Conservation (phyloP, 2,329 filamentous ascomycete species). For the Colletotrichum destructivum region DNA sequence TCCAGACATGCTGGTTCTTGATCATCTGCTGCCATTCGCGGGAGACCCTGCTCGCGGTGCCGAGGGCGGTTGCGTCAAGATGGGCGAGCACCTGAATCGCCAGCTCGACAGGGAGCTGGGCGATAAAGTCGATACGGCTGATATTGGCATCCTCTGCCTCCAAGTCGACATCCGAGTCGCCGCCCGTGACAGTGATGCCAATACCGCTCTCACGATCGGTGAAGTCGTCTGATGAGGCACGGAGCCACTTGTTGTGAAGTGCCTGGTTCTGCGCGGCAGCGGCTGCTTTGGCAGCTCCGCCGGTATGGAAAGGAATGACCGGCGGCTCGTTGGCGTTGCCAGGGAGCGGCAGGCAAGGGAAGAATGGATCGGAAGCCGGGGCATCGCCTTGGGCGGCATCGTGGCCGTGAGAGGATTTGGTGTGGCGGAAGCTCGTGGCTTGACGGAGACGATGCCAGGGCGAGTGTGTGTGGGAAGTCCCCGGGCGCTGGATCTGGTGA, state of each 20-base stretch:
- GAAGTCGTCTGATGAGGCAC: slow-evolving; percentile 58
- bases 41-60: slow-evolving; percentile 66
- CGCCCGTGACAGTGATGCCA: slow-evolving; percentile 69
- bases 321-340: slow-evolving; percentile 69
- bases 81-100: slow-evolving; percentile 71
- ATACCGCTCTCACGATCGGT: slow-evolving; percentile 77
- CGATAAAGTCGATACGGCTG: slow-evolving; percentile 72
- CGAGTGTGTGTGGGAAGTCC: slow-evolving; percentile 65
- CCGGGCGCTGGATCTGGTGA: slow-evolving; percentile 46
- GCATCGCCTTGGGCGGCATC: slow-evolving; percentile 51
- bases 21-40: slow-evolving; percentile 63
- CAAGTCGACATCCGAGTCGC: slow-evolving; percentile 56
- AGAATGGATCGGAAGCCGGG: slow-evolving; percentile 46
- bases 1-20: slow-evolving; percentile 73
- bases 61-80: slow-evolving; percentile 68
- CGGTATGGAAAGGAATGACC: slow-evolving; percentile 71
- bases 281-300: slow-evolving; percentile 74
- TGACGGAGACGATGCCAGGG: slow-evolving; percentile 68
- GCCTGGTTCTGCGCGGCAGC: slow-evolving; percentile 70
- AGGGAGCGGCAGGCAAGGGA: slow-evolving; percentile 58
- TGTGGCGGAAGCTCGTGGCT: slow-evolving; percentile 65
- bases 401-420: slow-evolving; percentile 61
- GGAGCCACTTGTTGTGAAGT: slow-evolving; percentile 60
- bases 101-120: slow-evolving; percentile 69
- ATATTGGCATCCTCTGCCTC: slow-evolving; percentile 58